Evolutionary conservation across 2,329 filamentous ascomycete species (phyloP).

Genomic region (Stemphylium beticola): DNA sequence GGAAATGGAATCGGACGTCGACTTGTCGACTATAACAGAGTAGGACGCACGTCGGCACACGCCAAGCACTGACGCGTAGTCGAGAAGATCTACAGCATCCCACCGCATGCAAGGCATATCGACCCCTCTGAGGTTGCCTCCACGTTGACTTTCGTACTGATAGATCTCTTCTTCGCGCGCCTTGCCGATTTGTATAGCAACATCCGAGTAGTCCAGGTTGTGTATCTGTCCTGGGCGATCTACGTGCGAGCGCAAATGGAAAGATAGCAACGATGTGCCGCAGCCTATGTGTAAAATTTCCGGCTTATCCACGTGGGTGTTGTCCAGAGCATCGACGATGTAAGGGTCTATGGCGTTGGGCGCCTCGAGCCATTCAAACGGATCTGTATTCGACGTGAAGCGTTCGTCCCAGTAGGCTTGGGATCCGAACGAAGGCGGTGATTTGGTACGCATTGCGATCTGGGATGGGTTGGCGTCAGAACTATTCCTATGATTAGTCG

Average conservation of each 20-base stretch:
- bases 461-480: neutral
- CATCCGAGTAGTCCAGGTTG: slow-evolving; percentile 49
- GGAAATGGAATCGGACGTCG: slow-evolving; percentile 47
- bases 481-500: slow-evolving; percentile 5
- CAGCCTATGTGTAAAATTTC: slow-evolving; percentile 49
- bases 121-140: neutral
- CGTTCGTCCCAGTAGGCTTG: slow-evolving; percentile 48
- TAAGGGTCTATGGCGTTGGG: slow-evolving; percentile 39
- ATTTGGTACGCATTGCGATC: slow-evolving; percentile 3
- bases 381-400: slow-evolving; percentile 40
- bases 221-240: slow-evolving; percentile 40
- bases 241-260: slow-evolving; percentile 44
- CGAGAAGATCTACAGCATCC: slow-evolving; percentile 45
- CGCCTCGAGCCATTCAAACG: slow-evolving; percentile 50
- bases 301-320: slow-evolving; percentile 18
- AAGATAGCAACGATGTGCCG: slow-evolving; percentile 48
- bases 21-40: slow-evolving; percentile 48
- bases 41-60: slow-evolving; percentile 33
- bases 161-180: slow-evolving; percentile 38
- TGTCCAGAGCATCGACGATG: slow-evolving; percentile 31
- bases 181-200: slow-evolving; percentile 43
- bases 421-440: slow-evolving; percentile 43
- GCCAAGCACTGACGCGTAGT: slow-evolving; percentile 37
- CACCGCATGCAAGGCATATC: slow-evolving; percentile 34
- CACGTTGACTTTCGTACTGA: slow-evolving; percentile 2